A percentile compares a stretch with the other conserved stretches of the same genome.
These are phyloP conservation scores for Phycomyces blakesleeanus DNA, from an alignment of 192 early-diverging fungal genomes.

Conservation along the genomic window DNA sequence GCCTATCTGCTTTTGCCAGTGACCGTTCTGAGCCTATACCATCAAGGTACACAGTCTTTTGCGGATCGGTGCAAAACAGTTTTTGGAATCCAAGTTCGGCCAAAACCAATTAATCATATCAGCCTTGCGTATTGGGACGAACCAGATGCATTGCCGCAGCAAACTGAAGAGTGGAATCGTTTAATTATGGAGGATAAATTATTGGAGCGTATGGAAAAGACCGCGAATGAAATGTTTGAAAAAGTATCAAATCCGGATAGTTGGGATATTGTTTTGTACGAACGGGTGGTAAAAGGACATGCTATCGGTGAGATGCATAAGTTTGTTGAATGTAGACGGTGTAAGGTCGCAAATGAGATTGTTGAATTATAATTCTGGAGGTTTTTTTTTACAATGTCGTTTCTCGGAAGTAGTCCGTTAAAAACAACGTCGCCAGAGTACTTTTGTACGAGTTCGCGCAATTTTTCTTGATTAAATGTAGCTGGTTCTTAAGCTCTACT, in stretches of 20 bases:
- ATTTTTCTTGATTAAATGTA: neutral
- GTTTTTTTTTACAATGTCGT: neutral
- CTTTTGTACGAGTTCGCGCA: neutral
- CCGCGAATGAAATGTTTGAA: neutral
- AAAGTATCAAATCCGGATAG: neutral
- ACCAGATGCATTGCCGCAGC: neutral
- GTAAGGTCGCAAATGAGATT: neutral
- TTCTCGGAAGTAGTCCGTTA: slow-evolving; percentile 1
- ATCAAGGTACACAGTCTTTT: neutral
- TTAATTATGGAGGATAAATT: neutral
- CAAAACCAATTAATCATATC: slow-evolving; percentile 13
- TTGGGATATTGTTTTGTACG: slow-evolving; percentile 20
- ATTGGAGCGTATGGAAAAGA: neutral
- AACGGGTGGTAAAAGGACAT: slow-evolving; percentile 1
- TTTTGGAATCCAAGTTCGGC: neutral
- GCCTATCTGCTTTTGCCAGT: slow-evolving; percentile 14
- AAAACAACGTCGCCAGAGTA: neutral
- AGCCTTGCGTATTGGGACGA: slow-evolving; percentile 26
- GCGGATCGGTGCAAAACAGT: neutral
- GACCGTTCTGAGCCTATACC: neutral
- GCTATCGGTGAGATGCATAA: slow-evolving; percentile 2
- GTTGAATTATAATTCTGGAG: neutral
- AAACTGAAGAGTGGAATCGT: neutral
- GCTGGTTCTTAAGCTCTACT: neutral
- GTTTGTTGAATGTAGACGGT: slow-evolving; percentile 2